Evolutionary conservation across 2,329 filamentous ascomycete species (phyloP).

Genomic region (Fusarium newnesense): DNA sequence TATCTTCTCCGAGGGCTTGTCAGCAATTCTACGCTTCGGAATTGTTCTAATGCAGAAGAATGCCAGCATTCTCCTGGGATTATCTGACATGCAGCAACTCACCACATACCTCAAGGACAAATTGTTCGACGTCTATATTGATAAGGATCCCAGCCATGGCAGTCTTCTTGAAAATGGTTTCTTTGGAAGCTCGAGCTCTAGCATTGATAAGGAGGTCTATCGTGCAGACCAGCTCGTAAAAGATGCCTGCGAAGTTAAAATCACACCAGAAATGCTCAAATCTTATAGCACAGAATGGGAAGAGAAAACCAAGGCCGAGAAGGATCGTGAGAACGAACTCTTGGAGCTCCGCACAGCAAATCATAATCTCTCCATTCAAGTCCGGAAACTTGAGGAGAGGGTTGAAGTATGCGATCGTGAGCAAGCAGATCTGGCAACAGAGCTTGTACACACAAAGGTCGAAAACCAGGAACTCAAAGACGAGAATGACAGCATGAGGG

Average conservation of each 20-base stretch:
- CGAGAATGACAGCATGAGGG: constrained; percentile 86
- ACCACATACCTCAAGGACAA: constrained; percentile 93
- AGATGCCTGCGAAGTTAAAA: constrained; percentile 88
- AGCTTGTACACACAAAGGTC: constrained; percentile 91
- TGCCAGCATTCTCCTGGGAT: constrained; percentile 76
- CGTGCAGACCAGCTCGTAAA: constrained; percentile 92
- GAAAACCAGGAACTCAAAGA: constrained; percentile 91
- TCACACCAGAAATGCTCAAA: constrained; percentile 84
- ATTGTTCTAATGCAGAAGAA: constrained; percentile 98
- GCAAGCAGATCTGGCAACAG: constrained; percentile 89
- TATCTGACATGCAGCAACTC: constrained; percentile 91
- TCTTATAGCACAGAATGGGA: constrained; percentile 90
- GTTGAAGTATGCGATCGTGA: constrained; percentile 90
- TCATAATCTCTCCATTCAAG: constrained; percentile 73
- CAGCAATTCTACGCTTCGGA: constrained; percentile 93
- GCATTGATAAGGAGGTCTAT: constrained; percentile 94
- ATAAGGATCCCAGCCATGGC: constrained; percentile 89
- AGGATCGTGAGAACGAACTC: constrained; percentile 84
- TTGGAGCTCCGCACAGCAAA: constrained; percentile 77
- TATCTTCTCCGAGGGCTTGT: constrained; percentile 91
- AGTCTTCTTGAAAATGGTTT: constrained; percentile 96
- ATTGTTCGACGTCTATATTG: constrained; percentile 96
- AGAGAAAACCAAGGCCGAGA: constrained; percentile 84
- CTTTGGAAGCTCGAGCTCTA: constrained; percentile 91
- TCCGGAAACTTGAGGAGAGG: constrained; percentile 88